These are phyloP conservation scores for Globisporangium camurandrum DNA, from an alignment of 352 stramenopile species.

Conservation along the genomic window DNA sequence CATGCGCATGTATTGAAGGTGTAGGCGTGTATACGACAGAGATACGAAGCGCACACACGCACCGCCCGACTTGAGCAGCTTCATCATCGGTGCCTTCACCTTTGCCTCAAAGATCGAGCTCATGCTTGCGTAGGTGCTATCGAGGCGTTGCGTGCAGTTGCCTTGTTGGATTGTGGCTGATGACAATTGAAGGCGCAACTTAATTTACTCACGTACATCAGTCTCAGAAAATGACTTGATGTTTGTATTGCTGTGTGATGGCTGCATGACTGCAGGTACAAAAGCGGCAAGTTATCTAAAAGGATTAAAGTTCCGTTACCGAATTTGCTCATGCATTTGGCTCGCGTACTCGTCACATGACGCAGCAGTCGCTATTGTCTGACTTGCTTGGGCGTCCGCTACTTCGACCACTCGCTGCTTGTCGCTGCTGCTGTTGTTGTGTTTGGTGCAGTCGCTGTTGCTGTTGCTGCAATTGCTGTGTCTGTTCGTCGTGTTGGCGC, in stretches of 20 bases:
- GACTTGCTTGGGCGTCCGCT: conserved; percentile 4
- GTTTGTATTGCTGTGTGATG: too few relatives aligned
- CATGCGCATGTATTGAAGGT: neutral
- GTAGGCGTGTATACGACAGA: neutral
- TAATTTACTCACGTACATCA: too few relatives aligned
- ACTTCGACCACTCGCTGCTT: neutral
- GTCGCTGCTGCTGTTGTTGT: conserved; percentile 6
- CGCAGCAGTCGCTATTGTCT: conserved; percentile 31
- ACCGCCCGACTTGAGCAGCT: conserved; percentile 10
- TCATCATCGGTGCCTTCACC: conserved; percentile 55
- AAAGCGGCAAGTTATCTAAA: too few relatives aligned
- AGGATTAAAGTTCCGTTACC: too few relatives aligned
- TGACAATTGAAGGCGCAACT: neutral
- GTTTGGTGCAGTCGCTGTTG: conserved; percentile 18
- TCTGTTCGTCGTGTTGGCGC: conserved; percentile 33
- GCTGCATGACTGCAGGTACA: too few relatives aligned
- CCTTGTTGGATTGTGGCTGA: neutral
- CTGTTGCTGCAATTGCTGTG: conserved; percentile 30
- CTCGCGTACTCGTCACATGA: conserved; percentile 49
- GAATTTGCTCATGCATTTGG: too few relatives aligned
- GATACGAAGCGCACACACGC: neutral
- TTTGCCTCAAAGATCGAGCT: conserved; percentile 49
- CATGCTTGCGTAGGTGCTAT: conserved; percentile 1
- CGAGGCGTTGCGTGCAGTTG: neutral
- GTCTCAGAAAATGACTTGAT: too few relatives aligned